Base-by-base conservation (phyloP, 2,329 filamentous ascomycete species). In the Metarhizium album region DNA sequence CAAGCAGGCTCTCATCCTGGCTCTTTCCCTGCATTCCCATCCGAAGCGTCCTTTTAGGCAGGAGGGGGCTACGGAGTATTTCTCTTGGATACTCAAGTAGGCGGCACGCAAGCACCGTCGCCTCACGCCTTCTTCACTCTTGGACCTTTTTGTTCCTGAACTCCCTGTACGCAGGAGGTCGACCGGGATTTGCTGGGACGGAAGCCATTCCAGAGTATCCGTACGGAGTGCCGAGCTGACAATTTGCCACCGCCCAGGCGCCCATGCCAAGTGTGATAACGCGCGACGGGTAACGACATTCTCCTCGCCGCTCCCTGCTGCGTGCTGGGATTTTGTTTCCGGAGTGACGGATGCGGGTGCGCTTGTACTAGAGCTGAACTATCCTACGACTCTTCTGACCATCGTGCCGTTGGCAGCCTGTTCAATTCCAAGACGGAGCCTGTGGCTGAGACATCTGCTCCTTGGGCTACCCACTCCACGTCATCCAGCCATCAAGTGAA, bases 391-490 rank as follows among this genome's bases (percentile, higher is more conserved):
- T 40, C 31, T 35, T 16, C 35, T 37, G 42, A 20, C 47, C 24
- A 50, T 43, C 51, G 48, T 46, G 47, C 37, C 46, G 42, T 49
- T 45, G 45, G 27, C 52, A 50, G 16, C 42, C 35, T 48, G 46
- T 47, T 49, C 18, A 53, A 51, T 49, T 47, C 54, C 50, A 49
- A 49, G 49, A 54, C 54, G 53, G 48, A 42, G 35, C 23, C n/a
- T 51, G 57, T 57, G 57, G 57, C 56, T 59, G 56, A 58, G 57
- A 59, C 57, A 57, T 51, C 37, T 31, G 45, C 50, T 47, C 51
- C 52, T 29, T 43, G 48, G 47, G 47, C 52, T 43, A 45, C 46
- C 46, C 47, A 45, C 37, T 38, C 37, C 48, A 42, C 50, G 42
- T 52, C 50, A 46, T 37, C 33, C 37, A 40, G n/a, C n/a, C 37